Percentiles rank a stretch among this genome's conserved stretches.
Conservation (phyloP, 1,284 basidiomycete genomes). For the Polyporus tsugae region DNA sequence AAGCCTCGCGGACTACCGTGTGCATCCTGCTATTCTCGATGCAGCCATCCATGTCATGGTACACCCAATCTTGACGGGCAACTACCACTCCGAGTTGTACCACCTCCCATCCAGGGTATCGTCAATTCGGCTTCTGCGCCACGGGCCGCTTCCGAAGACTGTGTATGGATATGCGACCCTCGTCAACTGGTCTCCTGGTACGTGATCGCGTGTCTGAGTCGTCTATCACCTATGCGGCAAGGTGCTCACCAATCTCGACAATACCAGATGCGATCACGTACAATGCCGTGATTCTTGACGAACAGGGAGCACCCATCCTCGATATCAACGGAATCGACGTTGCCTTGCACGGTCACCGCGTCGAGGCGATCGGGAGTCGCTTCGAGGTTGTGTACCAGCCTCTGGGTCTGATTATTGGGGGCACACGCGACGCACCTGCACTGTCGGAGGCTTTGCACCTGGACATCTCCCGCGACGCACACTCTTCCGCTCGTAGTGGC, state of each 20-base stretch:
- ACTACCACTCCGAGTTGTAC: constrained; percentile 35
- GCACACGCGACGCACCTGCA: neutral
- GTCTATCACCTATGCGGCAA: constrained; percentile 5
- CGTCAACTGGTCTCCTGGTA: constrained; percentile 40
- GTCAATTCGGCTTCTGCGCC: constrained; percentile 24
- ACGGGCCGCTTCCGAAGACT: constrained; percentile 26
- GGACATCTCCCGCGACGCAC: neutral
- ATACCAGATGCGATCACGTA: constrained; percentile 25
- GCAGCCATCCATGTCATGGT: constrained; percentile 43
- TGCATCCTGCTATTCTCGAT: constrained; percentile 51
- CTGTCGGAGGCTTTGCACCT: neutral
- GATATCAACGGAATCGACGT: constrained; percentile 31
- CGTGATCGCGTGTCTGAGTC: constrained; percentile 11
- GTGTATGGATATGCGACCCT: constrained; percentile 33
- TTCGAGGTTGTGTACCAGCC: constrained; percentile 28
- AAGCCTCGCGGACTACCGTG: constrained; percentile 19
- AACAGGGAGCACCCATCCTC: constrained; percentile 28
- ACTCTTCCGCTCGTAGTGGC: neutral
- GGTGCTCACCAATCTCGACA: neutral
- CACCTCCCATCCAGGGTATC: constrained; percentile 40
- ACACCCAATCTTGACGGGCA: constrained; percentile 37
- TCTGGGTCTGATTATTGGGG: neutral
- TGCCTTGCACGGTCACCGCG: constrained; percentile 26
- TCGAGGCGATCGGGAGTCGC: constrained; percentile 19
- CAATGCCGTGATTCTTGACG: constrained; percentile 31